Conservation (phyloP, 176 grass and related monocot species). For the Olyra latifolia region DNA sequence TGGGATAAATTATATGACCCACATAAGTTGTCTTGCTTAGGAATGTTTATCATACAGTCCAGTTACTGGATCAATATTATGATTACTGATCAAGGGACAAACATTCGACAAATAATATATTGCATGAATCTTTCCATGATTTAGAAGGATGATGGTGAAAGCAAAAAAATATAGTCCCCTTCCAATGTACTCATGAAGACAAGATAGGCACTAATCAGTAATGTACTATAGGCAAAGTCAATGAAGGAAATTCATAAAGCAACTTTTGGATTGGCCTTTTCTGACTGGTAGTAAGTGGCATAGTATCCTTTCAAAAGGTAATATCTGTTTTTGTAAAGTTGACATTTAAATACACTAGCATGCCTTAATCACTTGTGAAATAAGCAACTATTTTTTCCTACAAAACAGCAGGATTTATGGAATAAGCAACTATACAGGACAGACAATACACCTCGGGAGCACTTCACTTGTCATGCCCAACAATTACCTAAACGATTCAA, state of each 20-base stretch:
- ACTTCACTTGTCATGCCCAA: neutral
- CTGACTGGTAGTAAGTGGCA: neutral
- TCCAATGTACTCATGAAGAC: slow-evolving; percentile 9
- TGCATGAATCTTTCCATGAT: neutral
- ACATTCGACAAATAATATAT: neutral
- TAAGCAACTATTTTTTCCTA: neutral
- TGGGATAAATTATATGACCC: neutral
- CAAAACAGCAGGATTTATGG: neutral
- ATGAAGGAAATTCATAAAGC: slow-evolving; percentile 6
- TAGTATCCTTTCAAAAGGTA: neutral
- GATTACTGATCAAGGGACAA: neutral
- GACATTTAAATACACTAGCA: slow-evolving; percentile 1
- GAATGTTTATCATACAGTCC: neutral
- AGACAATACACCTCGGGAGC: neutral
- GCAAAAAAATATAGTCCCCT: neutral
- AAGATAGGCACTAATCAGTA: neutral
- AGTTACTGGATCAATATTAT: neutral
- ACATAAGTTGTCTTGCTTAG: neutral
- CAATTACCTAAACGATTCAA: neutral
- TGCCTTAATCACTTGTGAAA: neutral
- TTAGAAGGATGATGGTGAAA: neutral
- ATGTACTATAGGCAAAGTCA: neutral
- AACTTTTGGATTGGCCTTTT: neutral
- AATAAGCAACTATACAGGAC: neutral
- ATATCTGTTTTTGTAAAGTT: neutral